Evolutionary conservation across 352 stramenopile genomes (phyloP).

Genomic region (Phytophthora uliginosa): DNA sequence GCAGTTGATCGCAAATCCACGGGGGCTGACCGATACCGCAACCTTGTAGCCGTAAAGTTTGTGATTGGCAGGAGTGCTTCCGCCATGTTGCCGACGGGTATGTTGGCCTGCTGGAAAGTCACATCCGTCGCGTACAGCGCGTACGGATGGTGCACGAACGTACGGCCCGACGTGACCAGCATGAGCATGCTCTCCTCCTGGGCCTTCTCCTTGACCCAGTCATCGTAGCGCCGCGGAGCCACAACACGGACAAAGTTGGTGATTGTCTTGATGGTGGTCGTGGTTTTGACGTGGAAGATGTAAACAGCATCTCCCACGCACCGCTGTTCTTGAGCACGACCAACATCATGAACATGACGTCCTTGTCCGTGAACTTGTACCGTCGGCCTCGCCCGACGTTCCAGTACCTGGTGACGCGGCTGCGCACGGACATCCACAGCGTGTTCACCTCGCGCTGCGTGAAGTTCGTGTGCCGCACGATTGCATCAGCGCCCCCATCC

Average conservation of each 20-base stretch:
- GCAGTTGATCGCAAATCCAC: background rate
- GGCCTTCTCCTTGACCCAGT: background rate
- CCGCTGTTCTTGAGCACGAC: slow-evolving; percentile 1
- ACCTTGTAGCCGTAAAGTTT: background rate
- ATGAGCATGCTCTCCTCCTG: background rate
- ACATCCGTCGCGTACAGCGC: too few species aligned
- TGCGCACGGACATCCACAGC: background rate
- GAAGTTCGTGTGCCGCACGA: background rate
- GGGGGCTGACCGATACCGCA: background rate
- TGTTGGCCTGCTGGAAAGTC: too few species aligned
- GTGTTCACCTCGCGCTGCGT: background rate
- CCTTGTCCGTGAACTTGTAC: background rate
- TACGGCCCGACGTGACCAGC: too few species aligned
- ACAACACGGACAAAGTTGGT: background rate
- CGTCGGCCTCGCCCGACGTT: slow-evolving; percentile 2
- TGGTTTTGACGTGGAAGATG: background rate
- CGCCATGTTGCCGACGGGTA: too few species aligned
- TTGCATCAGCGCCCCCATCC: slow-evolving; percentile 4
- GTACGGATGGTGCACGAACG: too few species aligned
- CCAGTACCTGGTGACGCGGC: slow-evolving; percentile 6
- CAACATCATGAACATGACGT: background rate
- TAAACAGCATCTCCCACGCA: slow-evolving; percentile 4
- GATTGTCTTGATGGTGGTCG: slow-evolving; percentile 4
- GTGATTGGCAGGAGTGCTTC: background rate
- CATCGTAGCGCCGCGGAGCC: background rate